Conservation (phyloP, 2,329 filamentous ascomycete species). For the Trichoderma aggressivum region DNA sequence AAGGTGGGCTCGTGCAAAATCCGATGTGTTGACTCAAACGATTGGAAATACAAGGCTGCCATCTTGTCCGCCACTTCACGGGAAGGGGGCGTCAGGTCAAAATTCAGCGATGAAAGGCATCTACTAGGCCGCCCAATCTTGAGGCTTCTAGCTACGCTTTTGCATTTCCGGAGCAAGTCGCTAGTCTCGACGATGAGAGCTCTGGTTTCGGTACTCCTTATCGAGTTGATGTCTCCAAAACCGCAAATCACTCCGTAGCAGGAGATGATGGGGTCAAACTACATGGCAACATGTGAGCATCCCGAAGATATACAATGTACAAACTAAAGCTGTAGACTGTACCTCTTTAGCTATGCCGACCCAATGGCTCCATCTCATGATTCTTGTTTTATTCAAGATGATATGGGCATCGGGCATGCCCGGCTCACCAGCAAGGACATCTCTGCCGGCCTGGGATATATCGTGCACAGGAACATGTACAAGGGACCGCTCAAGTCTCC, state of each 20-base stretch:
- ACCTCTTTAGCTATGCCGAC: not conserved
- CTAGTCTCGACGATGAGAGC: slow-evolving; percentile 1
- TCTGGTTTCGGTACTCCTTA: not conserved
- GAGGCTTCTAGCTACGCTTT: slow-evolving; percentile 34
- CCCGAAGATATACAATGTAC: not conserved
- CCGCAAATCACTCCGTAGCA: not conserved
- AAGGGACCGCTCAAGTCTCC: not conserved
- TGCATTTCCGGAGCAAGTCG: slow-evolving; percentile 30
- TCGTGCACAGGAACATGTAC: not conserved
- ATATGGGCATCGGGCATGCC: not conserved
- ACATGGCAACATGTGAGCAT: not conserved
- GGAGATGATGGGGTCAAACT: not conserved
- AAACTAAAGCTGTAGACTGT: not conserved
- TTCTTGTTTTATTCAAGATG: not conserved
- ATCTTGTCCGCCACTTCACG: slow-evolving; percentile 46
- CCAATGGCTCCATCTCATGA: not conserved
- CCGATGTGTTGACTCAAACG: slow-evolving; percentile 54
- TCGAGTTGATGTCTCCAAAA: not conserved
- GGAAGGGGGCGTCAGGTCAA: slow-evolving; percentile 21
- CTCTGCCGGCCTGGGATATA: not conserved
- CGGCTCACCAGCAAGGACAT: not conserved
- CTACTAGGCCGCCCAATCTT: slow-evolving; percentile 3
- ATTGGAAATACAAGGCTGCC: slow-evolving; percentile 50
- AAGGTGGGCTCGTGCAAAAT: slow-evolving; percentile 49
- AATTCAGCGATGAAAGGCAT: not conserved